A percentile compares a stretch with the other conserved stretches of the same genome.
Conservation (phyloP, 148 eudicot species). For the Amaranthus hypochondriacus region DNA sequence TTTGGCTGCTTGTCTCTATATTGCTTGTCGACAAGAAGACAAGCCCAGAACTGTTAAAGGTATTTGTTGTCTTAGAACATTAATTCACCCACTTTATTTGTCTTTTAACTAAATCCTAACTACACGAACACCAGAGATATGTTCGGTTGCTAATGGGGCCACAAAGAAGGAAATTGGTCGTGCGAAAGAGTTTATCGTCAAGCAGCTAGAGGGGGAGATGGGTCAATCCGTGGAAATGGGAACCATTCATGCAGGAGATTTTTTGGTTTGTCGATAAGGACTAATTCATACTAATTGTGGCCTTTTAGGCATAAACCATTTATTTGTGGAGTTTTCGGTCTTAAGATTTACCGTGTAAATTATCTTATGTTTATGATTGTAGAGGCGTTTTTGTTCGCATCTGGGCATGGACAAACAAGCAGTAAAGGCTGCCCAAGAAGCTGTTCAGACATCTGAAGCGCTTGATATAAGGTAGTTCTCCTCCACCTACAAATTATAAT, state of each 20-base stretch:
- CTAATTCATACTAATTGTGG: constrained; percentile 2
- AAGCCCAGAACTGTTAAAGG: constrained; percentile 97
- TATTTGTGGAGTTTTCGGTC: neutral
- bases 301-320: neutral
- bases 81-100: neutral
- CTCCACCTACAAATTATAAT: neutral
- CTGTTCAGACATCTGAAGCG: constrained; percentile 35
- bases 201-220: constrained; percentile 86
- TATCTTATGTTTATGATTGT: constrained; percentile 11
- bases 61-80: constrained; percentile 33
- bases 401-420: constrained; percentile 38
- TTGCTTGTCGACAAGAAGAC: constrained; percentile 95
- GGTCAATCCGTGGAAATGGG: constrained; percentile 94
- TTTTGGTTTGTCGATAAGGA: constrained; percentile 47
- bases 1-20: constrained; percentile 90
- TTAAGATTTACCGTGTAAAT: neutral
- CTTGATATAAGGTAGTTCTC: constrained; percentile 31
- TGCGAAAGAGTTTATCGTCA: constrained; percentile 91
- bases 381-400: constrained; percentile 75
- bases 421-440: constrained; percentile 39
- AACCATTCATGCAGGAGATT: constrained; percentile 88
- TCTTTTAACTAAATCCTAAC: constrained; percentile 7
- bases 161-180: constrained; percentile 96
- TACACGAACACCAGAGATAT: constrained; percentile 53
- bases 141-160: constrained; percentile 95